These are phyloP conservation scores for Tulasnella sp. DNA, from an alignment of 768 basidiomycete species.

Conservation along the genomic window DNA sequence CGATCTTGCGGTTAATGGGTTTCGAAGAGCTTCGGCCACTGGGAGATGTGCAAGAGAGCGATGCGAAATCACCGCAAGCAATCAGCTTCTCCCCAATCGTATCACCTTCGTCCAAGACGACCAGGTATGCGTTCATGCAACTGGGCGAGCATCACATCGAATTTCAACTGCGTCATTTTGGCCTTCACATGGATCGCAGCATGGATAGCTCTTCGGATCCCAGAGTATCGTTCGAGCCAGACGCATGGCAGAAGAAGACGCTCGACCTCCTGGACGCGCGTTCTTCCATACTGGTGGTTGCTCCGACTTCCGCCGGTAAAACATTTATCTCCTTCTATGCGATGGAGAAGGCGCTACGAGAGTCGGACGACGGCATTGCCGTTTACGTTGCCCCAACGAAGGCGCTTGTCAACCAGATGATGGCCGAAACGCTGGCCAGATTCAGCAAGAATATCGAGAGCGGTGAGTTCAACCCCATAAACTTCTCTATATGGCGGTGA, in stretches of 20 bases:
- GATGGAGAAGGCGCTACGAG: conserved; percentile 55
- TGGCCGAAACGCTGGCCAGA: conserved; percentile 55
- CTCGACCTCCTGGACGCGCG: conserved; percentile 50
- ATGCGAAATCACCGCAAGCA: background rate
- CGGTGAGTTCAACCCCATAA: conserved; percentile 23
- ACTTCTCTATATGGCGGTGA: no score
- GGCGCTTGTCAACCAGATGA: conserved; percentile 50
- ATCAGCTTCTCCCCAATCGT: conserved; percentile 19
- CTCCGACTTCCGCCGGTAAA: conserved; percentile 35
- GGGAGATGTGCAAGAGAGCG: no score
- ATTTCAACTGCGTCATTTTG: conserved; percentile 62
- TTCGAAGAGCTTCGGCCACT: conserved; percentile 30
- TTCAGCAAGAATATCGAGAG: conserved; percentile 44
- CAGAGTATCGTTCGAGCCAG: conserved; percentile 53
- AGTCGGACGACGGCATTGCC: conserved; percentile 53
- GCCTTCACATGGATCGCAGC: conserved; percentile 59
- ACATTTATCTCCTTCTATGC: conserved; percentile 71
- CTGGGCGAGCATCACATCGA: conserved; percentile 44
- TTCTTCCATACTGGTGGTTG: conserved; percentile 51
- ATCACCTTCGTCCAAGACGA: conserved; percentile 25
- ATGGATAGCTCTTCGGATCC: conserved; percentile 51
- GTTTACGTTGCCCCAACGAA: conserved; percentile 71
- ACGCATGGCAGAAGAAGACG: conserved; percentile 59
- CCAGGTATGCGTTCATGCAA: conserved; percentile 41
- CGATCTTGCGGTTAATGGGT: conserved; percentile 36